A percentile compares a stretch with the other conserved stretches of the same genome.
Conservation (phyloP, 1,284 basidiomycete species). For the Spongiforma sp. region DNA sequence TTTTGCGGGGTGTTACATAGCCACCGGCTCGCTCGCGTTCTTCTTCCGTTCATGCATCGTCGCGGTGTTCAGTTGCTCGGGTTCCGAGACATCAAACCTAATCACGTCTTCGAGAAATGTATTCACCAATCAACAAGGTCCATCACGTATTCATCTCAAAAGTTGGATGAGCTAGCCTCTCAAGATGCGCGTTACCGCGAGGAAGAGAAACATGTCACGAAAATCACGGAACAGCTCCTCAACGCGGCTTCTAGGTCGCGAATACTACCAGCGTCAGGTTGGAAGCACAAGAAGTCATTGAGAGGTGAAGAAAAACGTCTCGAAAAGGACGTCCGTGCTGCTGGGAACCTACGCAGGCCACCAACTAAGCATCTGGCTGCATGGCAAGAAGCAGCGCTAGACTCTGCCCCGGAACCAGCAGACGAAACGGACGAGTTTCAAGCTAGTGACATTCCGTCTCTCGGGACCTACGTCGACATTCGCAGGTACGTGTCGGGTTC, state of each 20-base stretch:
- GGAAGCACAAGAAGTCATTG: constrained; percentile 35
- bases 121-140: constrained; percentile 6
- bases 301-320: constrained; percentile 40
- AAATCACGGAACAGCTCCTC: constrained; percentile 36
- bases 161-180: background rate
- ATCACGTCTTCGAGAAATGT: constrained; percentile 16
- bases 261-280: constrained; percentile 30
- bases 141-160: constrained; percentile 4
- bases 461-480: constrained; percentile 65
- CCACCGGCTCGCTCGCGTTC: constrained; percentile 28
- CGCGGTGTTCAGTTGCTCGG: constrained; percentile 22
- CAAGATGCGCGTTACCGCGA: background rate
- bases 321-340: constrained; percentile 21
- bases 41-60: constrained; percentile 34
- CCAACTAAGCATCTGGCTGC: constrained; percentile 26
- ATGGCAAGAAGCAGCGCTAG: constrained; percentile 25
- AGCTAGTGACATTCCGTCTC: constrained; percentile 20
- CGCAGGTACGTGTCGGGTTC: constrained; percentile 50
- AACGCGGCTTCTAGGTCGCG: constrained; percentile 30
- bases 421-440: constrained; percentile 24
- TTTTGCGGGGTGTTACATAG: constrained; percentile 22
- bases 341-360: constrained; percentile 7
- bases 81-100: constrained; percentile 23
- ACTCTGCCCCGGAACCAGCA: constrained; percentile 6
- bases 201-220: constrained; percentile 22